phyloP scores from a whole-genome alignment of 495 filamentous ascomycete species.

The Cairneyella variabilis region DNA sequence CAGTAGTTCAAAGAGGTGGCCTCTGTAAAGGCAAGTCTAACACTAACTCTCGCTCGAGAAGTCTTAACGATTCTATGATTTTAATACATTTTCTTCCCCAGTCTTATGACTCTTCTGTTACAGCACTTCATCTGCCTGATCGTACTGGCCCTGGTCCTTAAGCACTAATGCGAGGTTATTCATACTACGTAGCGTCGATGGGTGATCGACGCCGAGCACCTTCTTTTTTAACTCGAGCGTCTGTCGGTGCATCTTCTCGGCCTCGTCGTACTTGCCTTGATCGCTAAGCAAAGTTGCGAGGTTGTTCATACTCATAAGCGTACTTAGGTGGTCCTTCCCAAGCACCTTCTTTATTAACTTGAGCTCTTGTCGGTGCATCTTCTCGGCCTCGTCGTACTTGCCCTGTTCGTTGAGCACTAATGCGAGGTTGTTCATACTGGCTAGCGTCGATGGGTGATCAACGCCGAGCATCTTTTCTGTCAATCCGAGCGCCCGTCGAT shows the following conservation, averaged over 20 bases:
- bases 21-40: neutral
- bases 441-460: constrained; percentile 28
- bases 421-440: constrained; percentile 30
- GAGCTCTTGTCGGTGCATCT: neutral
- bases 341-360: neutral
- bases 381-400: neutral
- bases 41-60: neutral
- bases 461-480: constrained; percentile 23
- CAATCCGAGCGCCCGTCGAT: constrained; percentile 20
- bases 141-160: neutral
- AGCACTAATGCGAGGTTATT: constrained; percentile 21
- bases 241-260: neutral
- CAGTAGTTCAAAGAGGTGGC: neutral
- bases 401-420: neutral
- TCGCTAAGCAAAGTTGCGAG: neutral
- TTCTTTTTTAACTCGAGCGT: constrained; percentile 21
- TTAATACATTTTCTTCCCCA: neutral
- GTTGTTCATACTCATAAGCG: no score
- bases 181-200: constrained; percentile 20
- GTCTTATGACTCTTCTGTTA: neutral
- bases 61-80: neutral
- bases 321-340: neutral
- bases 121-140: neutral
- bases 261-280: no score
- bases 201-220: constrained; percentile 16